Base-by-base conservation (phyloP, 192 early-diverging fungal species). In the Martensiomyces pterosporus region DNA sequence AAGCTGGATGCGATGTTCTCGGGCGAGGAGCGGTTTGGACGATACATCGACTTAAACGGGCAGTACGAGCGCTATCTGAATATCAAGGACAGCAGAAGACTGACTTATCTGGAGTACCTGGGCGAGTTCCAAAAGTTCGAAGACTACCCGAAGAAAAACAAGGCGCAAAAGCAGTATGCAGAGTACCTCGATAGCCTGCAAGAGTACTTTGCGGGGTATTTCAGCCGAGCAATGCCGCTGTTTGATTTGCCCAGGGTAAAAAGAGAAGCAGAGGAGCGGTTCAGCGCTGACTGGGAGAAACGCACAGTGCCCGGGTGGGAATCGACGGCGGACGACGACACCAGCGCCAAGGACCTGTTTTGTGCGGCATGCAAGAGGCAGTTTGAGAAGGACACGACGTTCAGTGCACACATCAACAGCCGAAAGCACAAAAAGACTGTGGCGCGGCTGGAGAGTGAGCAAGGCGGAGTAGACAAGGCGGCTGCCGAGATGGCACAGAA, bases 381-480 rank as follows among this genome's bases (percentile, higher is more conserved):
- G 26, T 98, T 92, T 64, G 63, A 85, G 17, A 97, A 94, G 46
- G 58, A 87, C 24, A 84, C 86, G 2, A 89, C 94, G 2, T 94
- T 80, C 64, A 77, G 81, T n/a, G 85, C 82, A 8, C 93, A 98
- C 52, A 67, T 93, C 52, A 84, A 66, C 17, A 90, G 92, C 24
- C 92, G 91, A 66, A 96, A 96, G 57, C 95, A 98, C 63, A 79
- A 83, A 32, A 96, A 93, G 54, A 88, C 87, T 2, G 82, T 78
- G 8, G 52, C 14, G 29, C 61, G 46, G 43, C 24, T 47, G 52
- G 59, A 60, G 29, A 23, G 10, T 24, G 68, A 52, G 17, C 56
- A 40, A 15, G 39, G 17, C 21, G 41, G 24, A 16, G 52, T 43
- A 15, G 64, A 57, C 22, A 61, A 55, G 25, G 56, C 55, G 24